Evolutionary conservation across 352 stramenopile species (phyloP).

Genomic region (Globisporangium heterothallicum): DNA sequence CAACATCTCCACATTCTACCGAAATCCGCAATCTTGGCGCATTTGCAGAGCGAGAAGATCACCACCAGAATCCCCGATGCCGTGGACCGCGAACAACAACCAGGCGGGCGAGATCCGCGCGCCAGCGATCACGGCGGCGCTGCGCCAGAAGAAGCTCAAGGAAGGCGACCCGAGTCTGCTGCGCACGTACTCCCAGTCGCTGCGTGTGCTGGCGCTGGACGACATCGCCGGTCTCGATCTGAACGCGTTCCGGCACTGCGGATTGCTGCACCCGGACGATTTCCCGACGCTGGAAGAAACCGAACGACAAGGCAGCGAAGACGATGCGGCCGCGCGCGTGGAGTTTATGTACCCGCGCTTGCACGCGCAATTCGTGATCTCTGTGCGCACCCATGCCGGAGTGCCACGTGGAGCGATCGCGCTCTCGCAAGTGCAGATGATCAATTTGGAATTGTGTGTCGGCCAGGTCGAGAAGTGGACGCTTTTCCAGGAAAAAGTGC

Average conservation of each 20-base stretch:
- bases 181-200: slow-evolving; percentile 25
- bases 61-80: slow-evolving; percentile 32
- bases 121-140: slow-evolving; percentile 52
- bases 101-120: slow-evolving; percentile 72
- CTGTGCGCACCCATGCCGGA: slow-evolving; percentile 30
- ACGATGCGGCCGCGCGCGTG: slow-evolving; percentile 5
- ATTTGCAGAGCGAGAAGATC: not conserved
- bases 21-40: no score
- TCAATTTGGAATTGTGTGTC: slow-evolving; percentile 80
- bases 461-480: slow-evolving; percentile 66
- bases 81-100: slow-evolving; percentile 85
- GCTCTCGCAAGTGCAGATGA: slow-evolving; percentile 55
- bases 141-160: slow-evolving; percentile 43
- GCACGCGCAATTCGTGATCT: slow-evolving; percentile 75
- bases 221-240: slow-evolving; percentile 18
- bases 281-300: slow-evolving; percentile 41
- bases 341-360: slow-evolving; percentile 52
- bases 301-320: not conserved
- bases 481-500: slow-evolving; percentile 55
- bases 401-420: slow-evolving; percentile 52
- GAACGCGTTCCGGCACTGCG: slow-evolving; percentile 36
- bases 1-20: no score
- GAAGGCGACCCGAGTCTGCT: slow-evolving; percentile 6
- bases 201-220: slow-evolving; percentile 44
- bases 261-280: slow-evolving; percentile 52